Conservation (phyloP, 2,329 filamentous ascomycete genomes). For the Paradendryphiella salina region DNA sequence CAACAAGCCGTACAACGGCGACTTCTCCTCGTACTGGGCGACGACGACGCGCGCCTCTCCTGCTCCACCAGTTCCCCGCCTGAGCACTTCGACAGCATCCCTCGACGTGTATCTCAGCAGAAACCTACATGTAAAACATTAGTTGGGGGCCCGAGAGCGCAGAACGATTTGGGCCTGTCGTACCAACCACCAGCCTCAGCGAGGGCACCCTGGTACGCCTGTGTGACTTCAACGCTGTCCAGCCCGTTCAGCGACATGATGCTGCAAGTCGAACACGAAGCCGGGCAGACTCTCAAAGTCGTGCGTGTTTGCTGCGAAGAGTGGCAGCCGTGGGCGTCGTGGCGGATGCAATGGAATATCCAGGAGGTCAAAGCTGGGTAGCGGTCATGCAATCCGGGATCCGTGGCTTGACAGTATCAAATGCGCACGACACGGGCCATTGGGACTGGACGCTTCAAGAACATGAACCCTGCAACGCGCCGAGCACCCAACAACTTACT, state of each 20-base stretch:
- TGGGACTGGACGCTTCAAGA: slow-evolving; percentile 8
- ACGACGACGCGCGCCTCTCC: slow-evolving; percentile 80
- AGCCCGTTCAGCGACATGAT: slow-evolving; percentile 94
- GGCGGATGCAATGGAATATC: slow-evolving; percentile 4
- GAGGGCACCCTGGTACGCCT: slow-evolving; percentile 79
- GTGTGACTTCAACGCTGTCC: slow-evolving; percentile 76
- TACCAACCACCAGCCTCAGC: slow-evolving; percentile 94
- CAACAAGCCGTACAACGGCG: slow-evolving; percentile 89
- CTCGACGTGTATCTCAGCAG: slow-evolving; percentile 87
- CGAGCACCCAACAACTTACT: slow-evolving; percentile 8
- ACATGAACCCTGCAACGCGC: slow-evolving; percentile 10
- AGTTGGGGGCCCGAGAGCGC: slow-evolving; percentile 23
- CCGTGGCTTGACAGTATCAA: slow-evolving; percentile 15
- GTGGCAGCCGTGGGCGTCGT: slow-evolving; percentile 7
- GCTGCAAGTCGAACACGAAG: slow-evolving; percentile 10
- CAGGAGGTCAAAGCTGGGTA: slow-evolving; percentile 14
- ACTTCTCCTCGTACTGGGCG: slow-evolving; percentile 76
- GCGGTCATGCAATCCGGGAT: slow-evolving; percentile 10
- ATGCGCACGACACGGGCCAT: slow-evolving; percentile 13
- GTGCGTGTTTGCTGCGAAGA: slow-evolving; percentile 14
- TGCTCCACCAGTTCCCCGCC: slow-evolving; percentile 77
- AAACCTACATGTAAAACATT: slow-evolving; percentile 66
- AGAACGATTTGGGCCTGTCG: slow-evolving; percentile 45
- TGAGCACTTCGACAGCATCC: slow-evolving; percentile 82
- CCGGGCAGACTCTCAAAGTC: slow-evolving; percentile 14